These are phyloP conservation scores for Spathaspora passalidarum DNA, from an alignment of 805 yeast genomes.

Conservation along the genomic window DNA sequence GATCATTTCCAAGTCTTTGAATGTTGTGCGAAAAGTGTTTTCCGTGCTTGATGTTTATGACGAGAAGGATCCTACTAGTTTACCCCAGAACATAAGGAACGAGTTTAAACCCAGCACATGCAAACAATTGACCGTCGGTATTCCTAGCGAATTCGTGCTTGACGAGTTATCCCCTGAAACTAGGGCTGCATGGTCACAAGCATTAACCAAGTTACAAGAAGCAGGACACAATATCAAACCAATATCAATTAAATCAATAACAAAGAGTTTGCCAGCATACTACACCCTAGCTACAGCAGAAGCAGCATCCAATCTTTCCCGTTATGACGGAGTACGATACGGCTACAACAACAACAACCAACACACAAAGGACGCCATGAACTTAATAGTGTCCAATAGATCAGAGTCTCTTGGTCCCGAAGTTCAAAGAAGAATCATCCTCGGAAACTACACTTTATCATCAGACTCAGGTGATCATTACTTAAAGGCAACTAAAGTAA, in stretches of 20 bases:
- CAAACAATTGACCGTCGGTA: constrained; percentile 54
- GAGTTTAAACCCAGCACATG: constrained; percentile 12
- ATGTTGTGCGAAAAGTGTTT: constrained; percentile 47
- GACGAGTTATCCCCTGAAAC: constrained; percentile 50
- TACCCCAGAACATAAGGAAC: constrained; percentile 35
- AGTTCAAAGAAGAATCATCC: constrained; percentile 74
- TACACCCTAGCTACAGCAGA: constrained; percentile 90
- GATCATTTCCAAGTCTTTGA: constrained; percentile 54
- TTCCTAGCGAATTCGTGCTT: constrained; percentile 65
- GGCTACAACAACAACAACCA: constrained; percentile 45
- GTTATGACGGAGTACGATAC: constrained; percentile 88
- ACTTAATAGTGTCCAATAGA: constrained; percentile 48
- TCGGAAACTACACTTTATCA: constrained; percentile 85
- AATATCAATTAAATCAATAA: constrained; percentile 70
- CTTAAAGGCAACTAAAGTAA: constrained; percentile 66
- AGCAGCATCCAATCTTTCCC: constrained; percentile 86
- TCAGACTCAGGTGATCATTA: constrained; percentile 75
- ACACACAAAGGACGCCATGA: constrained; percentile 18
- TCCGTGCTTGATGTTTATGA: constrained; percentile 59
- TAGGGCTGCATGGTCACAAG: constrained; percentile 43
- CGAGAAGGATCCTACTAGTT: constrained; percentile 74
- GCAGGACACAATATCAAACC: constrained; percentile 54
- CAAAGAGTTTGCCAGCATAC: constrained; percentile 70
- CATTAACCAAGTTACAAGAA: constrained; percentile 42
- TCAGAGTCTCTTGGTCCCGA: constrained; percentile 70